Conservation (phyloP, 371 early-diverging fungal genomes). For the Mortierella sp. region DNA sequence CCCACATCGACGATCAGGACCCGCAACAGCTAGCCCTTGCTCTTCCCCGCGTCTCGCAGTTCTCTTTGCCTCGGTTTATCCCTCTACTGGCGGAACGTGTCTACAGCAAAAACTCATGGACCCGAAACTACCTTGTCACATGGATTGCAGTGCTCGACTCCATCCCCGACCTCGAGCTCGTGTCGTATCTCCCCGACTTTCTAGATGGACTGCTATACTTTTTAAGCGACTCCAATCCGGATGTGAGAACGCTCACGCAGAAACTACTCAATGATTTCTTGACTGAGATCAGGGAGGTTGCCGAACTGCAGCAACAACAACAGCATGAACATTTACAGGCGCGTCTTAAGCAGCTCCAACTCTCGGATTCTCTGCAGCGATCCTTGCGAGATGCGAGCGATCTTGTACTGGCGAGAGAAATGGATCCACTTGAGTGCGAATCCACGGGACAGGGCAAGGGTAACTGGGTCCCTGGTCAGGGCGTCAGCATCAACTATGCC, state of each 20-base stretch:
- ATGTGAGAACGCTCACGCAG: constrained; percentile 80
- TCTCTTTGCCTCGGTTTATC: constrained; percentile 89
- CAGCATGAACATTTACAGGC: constrained; percentile 49
- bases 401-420: neutral
- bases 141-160: constrained; percentile 92
- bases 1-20: constrained; percentile 51
- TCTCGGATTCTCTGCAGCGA: constrained; percentile 31
- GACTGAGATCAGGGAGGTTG: constrained; percentile 83
- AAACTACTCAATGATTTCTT: constrained; percentile 80
- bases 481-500: constrained; percentile 82
- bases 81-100: constrained; percentile 91
- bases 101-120: constrained; percentile 84
- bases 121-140: constrained; percentile 90
- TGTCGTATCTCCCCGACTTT: constrained; percentile 88
- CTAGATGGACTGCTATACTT: constrained; percentile 88
- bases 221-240: constrained; percentile 86
- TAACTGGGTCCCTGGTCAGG: constrained; percentile 75
- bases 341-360: constrained; percentile 44
- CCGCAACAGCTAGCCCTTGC: constrained; percentile 50
- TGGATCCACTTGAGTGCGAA: constrained; percentile 43
- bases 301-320: constrained; percentile 69
- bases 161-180: constrained; percentile 90
- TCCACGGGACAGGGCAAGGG: constrained; percentile 64
- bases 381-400: constrained; percentile 11
- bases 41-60: constrained; percentile 61